Evolutionary conservation across 2,329 filamentous ascomycete genomes (phyloP), one percentile per base, ranked within the genome.

Genomic region (Fusarium graminum): DNA sequence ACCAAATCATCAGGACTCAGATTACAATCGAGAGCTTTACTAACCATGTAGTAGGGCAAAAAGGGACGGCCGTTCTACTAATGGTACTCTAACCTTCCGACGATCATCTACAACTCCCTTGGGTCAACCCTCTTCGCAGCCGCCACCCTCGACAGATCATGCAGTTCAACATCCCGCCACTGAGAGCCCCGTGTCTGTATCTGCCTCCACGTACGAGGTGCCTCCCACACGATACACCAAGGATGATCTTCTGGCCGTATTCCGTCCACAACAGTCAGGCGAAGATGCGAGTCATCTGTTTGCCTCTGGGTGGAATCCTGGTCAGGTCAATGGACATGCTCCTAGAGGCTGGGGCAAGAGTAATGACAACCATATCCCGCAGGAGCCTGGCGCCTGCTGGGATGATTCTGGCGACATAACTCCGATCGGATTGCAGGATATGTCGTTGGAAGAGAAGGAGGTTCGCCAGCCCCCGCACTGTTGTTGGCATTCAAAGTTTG

Each of bases 301-400:
- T 74, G 86, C 91, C 71, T 84, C 88, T 54, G 88, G 88, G 62
- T 97, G 93, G 93, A 90, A 92, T 76, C 92, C 93, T 28, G 86
- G 88, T 59, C 85, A 88, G 49, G 80, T 88, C 39, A 93, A 93
- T 70, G 88, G 90, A 75, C 73, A 84, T 77, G 73, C 81, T 68
- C 71, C 86, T 77, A 79, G 88, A 76, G 86, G 87, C 52, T 97
- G 93, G 93, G 92, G 91, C 50, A 93, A 94, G 77, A 85, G 83
- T 69, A 86, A 87, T 59, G 93, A 97, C 67, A 86, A 85, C 59
- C 90, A 93, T 65, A 82, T 85, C 65, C 89, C 89, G 59, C 88
- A 91, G 73, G 93, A 94, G 42, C 92, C 94, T n/a, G 93, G 95
- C 65, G 87, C 94, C 40, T 98, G 94, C 77, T 99, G 94, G 95